Base-by-base conservation (phyloP, 192 early-diverging fungal genomes). In the Coemansia umbellata region DNA sequence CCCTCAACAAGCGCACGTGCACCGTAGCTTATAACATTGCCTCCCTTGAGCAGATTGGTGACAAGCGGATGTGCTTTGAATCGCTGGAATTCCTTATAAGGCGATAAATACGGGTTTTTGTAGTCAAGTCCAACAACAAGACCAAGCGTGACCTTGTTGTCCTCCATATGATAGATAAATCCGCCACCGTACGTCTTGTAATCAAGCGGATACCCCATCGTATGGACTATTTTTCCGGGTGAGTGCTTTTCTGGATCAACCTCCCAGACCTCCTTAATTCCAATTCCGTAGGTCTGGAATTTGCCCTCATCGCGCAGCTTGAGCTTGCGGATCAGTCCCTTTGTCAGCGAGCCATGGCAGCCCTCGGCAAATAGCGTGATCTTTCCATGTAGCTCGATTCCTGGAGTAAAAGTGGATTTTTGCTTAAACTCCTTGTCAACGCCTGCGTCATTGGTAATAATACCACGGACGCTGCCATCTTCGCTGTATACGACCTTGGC, bases 261-360 rank as follows among this genome's bases (percentile, higher is more conserved):
- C 73, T 99, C 94, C 96, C 96, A 99, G 31, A 92, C 91, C 78
- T 99, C 96, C 79, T 99, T 99, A 49, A 99, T 64, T 8, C 96
- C 96, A 37, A 99, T 80, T 10, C 89, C 96, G 55, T 99, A 99
- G 0, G 91, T 92, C 79, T 99, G 96, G 35, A 83, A 87, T 49
- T 91, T 75, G 37, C 78, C 79, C 36, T 96, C 88, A 22, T 94
- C 84, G 22, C 96, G 83, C 49, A 99, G 77, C 67, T 88, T 85
- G 62, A 95, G 93, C 68, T 94, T 89, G 56, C 81, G 72, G 62
- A 91, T 84, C 50, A 97, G 67, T 45, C 88, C 81, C 78, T 99
- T 99, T 37, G 93, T 88, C 27, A 99, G 80, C 33, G 88, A 90
- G 11, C 96, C 94, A 60, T 99, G 96, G 73, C 96, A 99, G 21